Evolutionary conservation across 306 rosid species (phyloP).

Genomic region (Prunus salicina): DNA sequence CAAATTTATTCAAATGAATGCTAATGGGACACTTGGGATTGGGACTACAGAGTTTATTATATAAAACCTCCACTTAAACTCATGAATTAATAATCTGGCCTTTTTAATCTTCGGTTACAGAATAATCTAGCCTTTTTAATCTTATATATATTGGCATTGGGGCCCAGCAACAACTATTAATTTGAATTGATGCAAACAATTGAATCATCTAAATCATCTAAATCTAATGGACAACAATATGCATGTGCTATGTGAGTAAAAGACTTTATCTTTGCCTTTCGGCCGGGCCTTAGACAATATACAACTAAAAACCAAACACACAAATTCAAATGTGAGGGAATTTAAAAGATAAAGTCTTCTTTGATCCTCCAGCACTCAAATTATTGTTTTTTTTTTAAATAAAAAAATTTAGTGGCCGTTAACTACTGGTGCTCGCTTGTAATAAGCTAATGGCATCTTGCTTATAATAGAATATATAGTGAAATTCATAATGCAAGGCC

Average conservation of each 20-base stretch:
- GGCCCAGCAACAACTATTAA: not conserved
- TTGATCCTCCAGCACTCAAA: not conserved
- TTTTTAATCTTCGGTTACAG: not conserved
- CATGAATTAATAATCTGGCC: not conserved
- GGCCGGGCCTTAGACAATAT: not conserved
- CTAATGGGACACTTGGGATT: not conserved
- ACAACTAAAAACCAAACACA: conserved; percentile 6
- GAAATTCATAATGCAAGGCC: not conserved
- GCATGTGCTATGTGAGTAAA: conserved; percentile 14
- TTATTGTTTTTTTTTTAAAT: not conserved
- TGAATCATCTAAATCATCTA: not conserved
- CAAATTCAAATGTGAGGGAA: not conserved
- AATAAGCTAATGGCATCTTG: not conserved
- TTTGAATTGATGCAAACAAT: too few relatives aligned
- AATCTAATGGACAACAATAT: not conserved
- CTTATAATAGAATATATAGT: not conserved
- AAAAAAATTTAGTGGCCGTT: not conserved
- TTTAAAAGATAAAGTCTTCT: not conserved
- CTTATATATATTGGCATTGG: not conserved
- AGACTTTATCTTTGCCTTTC: not conserved
- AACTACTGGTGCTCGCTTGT: not conserved
- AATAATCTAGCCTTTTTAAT: too few relatives aligned
- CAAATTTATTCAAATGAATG: not conserved
- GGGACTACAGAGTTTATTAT: not conserved
- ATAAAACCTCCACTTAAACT: not conserved